These are phyloP conservation scores for Candida succiphila DNA, from an alignment of 805 yeast species.

Conservation along the genomic window DNA sequence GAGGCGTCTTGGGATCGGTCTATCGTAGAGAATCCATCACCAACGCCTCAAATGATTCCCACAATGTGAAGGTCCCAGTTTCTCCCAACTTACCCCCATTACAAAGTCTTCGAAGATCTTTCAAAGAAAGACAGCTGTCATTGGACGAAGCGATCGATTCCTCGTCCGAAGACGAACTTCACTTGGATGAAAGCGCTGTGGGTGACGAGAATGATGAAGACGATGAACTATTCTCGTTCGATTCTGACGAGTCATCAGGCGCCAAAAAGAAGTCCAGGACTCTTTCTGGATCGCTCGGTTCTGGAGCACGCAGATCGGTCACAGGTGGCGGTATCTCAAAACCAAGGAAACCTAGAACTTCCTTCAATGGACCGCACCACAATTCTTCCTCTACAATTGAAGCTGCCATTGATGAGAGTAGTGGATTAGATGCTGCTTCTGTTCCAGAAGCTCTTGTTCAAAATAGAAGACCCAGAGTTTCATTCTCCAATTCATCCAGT, in stretches of 20 bases:
- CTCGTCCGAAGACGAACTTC: slow-evolving; percentile 26
- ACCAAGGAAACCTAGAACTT: slow-evolving; percentile 23
- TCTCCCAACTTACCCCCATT: slow-evolving; percentile 23
- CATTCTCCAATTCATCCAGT: slow-evolving; percentile 23
- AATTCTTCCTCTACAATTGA: not conserved
- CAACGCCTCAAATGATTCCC: slow-evolving; percentile 31
- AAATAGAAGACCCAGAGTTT: slow-evolving; percentile 21
- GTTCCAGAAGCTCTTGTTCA: slow-evolving; percentile 15
- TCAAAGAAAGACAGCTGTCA: slow-evolving; percentile 18
- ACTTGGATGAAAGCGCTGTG: slow-evolving; percentile 26
- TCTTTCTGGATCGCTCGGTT: not conserved
- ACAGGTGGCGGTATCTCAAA: slow-evolving; percentile 20
- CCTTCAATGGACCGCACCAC: slow-evolving; percentile 21
- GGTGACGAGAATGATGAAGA: slow-evolving; percentile 28
- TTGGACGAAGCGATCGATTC: slow-evolving; percentile 30
- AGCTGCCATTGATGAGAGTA: not conserved
- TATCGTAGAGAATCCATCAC: slow-evolving; percentile 44
- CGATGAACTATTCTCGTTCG: slow-evolving; percentile 23
- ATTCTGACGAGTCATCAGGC: slow-evolving; percentile 9
- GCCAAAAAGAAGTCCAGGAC: not conserved
- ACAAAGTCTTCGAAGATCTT: slow-evolving; percentile 19
- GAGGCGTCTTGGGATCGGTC: slow-evolving; percentile 2
- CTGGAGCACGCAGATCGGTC: slow-evolving; percentile 17
- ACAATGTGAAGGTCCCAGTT: slow-evolving; percentile 34
- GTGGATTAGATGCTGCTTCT: slow-evolving; percentile 12